Evolutionary conservation across 129 eudicot species (phyloP).

Genomic region (Centrapalus pauciflorus): DNA sequence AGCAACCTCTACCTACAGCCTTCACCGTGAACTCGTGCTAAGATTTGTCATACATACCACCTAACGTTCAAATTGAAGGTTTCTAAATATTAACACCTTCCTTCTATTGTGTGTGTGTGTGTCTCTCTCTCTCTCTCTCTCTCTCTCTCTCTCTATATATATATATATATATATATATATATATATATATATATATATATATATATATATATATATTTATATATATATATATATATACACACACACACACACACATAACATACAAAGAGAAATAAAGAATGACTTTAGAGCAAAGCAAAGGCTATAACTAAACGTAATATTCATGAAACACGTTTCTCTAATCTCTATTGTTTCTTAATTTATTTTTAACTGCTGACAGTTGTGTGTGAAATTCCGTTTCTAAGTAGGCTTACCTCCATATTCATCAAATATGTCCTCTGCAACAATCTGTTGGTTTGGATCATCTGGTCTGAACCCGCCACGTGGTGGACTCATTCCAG

Average conservation of each 20-base stretch:
- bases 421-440: constrained; percentile 95
- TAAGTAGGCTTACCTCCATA: constrained; percentile 68
- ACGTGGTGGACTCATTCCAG: constrained; percentile 97
- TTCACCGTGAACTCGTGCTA: too few species aligned
- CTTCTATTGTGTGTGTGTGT: too few species aligned
- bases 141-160: too few species aligned
- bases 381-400: not conserved
- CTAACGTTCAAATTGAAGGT: too few species aligned
- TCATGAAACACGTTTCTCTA: not conserved
- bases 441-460: constrained; percentile 98
- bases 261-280: not conserved
- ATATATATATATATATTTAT: too few species aligned
- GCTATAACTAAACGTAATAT: not conserved
- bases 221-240: too few species aligned
- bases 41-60: too few species aligned
- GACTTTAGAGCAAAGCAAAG: not conserved
- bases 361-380: not conserved
- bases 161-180: too few species aligned
- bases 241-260: not conserved
- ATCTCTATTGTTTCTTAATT: not conserved
- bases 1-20: too few species aligned
- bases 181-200: too few species aligned
- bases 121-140: too few species aligned
- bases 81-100: too few species aligned
- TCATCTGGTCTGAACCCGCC: constrained; percentile 91